Evolutionary conservation across 495 filamentous ascomycete genomes (phyloP).

Genomic region (Chlorociboria aeruginascens): DNA sequence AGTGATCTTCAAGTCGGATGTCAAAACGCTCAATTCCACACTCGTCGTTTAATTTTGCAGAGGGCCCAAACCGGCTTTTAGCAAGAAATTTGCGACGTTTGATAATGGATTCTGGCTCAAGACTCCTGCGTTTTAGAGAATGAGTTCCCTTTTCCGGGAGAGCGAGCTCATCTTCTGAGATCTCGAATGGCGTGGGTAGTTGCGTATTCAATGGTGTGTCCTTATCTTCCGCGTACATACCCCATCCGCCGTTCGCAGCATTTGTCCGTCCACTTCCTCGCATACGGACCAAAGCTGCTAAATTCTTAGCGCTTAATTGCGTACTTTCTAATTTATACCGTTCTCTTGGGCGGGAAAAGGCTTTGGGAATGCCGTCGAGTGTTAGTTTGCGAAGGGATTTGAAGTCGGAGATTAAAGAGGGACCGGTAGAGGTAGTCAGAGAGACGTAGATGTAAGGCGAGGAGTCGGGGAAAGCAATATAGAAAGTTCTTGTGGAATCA

Average conservation of each 20-base stretch:
- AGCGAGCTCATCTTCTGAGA: constrained; percentile 15
- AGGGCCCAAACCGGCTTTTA: constrained; percentile 43
- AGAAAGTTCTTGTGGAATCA: constrained; percentile 53
- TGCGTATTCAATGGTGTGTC: constrained; percentile 18
- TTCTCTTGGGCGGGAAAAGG: constrained; percentile 56
- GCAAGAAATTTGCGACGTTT: constrained; percentile 36
- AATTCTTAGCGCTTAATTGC: constrained; percentile 51
- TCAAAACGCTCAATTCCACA: constrained; percentile 49
- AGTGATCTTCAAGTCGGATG: constrained; percentile 43
- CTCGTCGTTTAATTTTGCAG: constrained; percentile 36
- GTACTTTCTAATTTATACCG: constrained; percentile 56
- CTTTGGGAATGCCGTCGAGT: constrained; percentile 63
- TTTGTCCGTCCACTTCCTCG: constrained; percentile 56
- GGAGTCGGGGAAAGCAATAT: constrained; percentile 67
- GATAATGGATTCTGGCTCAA: not conserved
- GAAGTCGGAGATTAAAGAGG: constrained; percentile 36
- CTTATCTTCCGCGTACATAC: constrained; percentile 49
- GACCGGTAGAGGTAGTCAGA: constrained; percentile 25
- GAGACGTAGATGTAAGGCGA: constrained; percentile 67
- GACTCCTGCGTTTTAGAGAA: too few relatives aligned
- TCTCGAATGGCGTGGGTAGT: constrained; percentile 12
- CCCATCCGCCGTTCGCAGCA: constrained; percentile 62
- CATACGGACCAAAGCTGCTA: constrained; percentile 50
- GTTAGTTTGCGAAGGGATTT: constrained; percentile 57
- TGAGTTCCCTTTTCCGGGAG: too few relatives aligned